Base-by-base conservation (phyloP, 495 filamentous ascomycete genomes). In the Echria macrotheca region DNA sequence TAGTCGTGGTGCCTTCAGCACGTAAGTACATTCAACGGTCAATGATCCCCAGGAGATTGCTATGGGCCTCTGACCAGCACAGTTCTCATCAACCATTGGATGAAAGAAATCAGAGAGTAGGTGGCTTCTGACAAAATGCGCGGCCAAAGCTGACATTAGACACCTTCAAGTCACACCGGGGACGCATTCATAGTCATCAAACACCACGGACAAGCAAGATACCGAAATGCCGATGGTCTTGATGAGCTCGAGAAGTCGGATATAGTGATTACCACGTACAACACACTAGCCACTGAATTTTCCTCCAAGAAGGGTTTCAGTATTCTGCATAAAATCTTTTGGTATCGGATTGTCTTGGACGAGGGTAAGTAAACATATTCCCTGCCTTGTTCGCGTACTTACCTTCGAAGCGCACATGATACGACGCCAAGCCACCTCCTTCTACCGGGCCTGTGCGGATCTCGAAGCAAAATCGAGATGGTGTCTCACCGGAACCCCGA, bases 401-500 rank as follows among this genome's bases (percentile, higher is more conserved):
- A 21, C 23, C 15, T 2, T 4, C 2, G 4, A 32, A 58, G 56
- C 51, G 15, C 56, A 58, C 36, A 46, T 45, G 31, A 58, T 58
- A 33, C 51, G 49, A 24, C 44, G 47, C 2, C 38, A 33, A 8
- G 31, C 43, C 3, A 47, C 48, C 1, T 38, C 10, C 5, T 50
- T 65, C 38, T 58, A 40, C 59, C 45, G 15, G 6, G 57, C 38
- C 1, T 59, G 60, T n/a, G 53, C 47, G 10, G 53, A 54, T 1
- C 58, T 75, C 11, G 41, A 58, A 14, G 54, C 71, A 1, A 49
- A 55, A 7, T 47, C 50, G 5, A 62, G 71, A 5, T 77, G 74
- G 73, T 76, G 73, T 45, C 44, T 76, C 9, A 75, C 69, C 0
- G 75, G 72, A 3, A 78, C 75, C 4, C 73, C 73, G 1, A 71